Evolutionary conservation across 306 rosid genomes (phyloP), one percentile per base, ranked within the genome.

Genomic region (Vigna trinervia): DNA sequence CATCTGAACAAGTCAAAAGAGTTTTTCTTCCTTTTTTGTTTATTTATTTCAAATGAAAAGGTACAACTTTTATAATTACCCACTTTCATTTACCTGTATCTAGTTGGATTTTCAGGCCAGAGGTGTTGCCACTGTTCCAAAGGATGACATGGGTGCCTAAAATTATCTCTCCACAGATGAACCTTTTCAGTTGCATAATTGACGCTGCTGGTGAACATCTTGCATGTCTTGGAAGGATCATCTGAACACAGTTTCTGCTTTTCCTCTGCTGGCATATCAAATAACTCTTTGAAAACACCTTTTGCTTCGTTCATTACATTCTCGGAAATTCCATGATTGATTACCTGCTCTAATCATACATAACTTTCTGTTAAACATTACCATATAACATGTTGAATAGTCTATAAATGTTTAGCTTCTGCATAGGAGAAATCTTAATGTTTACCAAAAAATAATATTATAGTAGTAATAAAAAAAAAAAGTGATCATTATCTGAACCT

Each of bases 31-130:
- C 34, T 30, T 30, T 30, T 56, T 0, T 56, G 19, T 56, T 7
- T 7, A 22, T 22, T 1, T 22, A 22, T 26, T 26, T 26, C 28
- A 53, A 22, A 57, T 4, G 38, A 12, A 58, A 3, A 11, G 26
- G 12, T 23, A 26, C 36, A 58, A 58, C 1, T 58, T 12, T 3
- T 58, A 57, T 20, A 56, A 58, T 60, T 28, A 12, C 10, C 12
- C 20, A 13, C 38, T 20, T 53, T 36, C 0, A 8, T 38, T 56
- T 78, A 65, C 81, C 68, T 56, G 60, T 78, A 78, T 28, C 1
- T 52, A 4, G 77, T 47, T 60, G 86, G 86, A 39, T 74, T 57
- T 83, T 83, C 6, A 17, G 86, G 83, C 83, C 83, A 78, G 0
- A 74, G 17, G 5, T 83, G 83, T 12, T 78, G 63, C 75, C 81